A percentile compares a stretch with the other conserved stretches of the same genome.
These are phyloP conservation scores for Leonotis leonurus DNA, from an alignment of 257 asterid species.

Conservation along the genomic window DNA sequence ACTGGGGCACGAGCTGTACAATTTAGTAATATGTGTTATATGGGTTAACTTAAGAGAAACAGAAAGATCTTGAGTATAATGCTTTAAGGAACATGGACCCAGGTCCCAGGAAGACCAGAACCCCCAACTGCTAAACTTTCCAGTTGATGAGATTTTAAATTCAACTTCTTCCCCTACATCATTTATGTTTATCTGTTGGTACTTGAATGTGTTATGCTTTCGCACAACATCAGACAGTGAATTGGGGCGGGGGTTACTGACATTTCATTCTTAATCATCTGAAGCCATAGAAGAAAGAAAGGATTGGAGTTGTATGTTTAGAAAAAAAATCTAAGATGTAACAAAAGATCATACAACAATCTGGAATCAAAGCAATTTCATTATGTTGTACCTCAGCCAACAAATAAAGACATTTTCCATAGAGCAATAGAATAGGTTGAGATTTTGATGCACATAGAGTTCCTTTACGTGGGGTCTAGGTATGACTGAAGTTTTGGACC, in stretches of 20 bases:
- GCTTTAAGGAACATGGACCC: background rate
- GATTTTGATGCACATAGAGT: background rate
- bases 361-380: background rate
- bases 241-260: background rate
- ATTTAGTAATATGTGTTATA: background rate
- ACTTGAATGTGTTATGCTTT: constrained; percentile 10
- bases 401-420: background rate
- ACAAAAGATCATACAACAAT: background rate
- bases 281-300: background rate
- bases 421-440: constrained; percentile 3
- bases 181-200: background rate
- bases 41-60: background rate
- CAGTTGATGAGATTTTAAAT: background rate
- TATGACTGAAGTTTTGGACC: background rate
- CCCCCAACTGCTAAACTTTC: background rate
- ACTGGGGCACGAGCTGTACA: constrained; percentile 8
- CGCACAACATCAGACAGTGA: background rate
- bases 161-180: background rate
- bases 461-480: background rate
- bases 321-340: background rate
- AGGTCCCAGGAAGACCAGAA: background rate
- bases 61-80: background rate
- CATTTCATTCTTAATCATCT: background rate
- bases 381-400: background rate
- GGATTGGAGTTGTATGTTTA: background rate